These are phyloP conservation scores for Chenopodium quinoa DNA, from an alignment of 148 eudicot species.

Conservation along the genomic window DNA sequence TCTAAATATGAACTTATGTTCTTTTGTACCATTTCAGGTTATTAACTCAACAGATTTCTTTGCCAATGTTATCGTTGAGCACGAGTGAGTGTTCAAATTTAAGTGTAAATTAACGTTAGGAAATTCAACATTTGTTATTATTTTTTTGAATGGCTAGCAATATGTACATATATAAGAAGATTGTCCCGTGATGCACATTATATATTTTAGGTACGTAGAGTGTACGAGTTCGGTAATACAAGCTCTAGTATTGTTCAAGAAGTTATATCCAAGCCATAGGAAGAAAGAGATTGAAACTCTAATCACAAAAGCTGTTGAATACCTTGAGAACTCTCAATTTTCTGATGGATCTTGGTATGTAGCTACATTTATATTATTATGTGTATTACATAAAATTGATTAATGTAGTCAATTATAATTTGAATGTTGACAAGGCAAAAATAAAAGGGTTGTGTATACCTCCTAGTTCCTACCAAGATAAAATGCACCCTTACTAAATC, in stretches of 20 bases:
- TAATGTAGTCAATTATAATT: no score
- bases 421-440: no score
- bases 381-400: no score
- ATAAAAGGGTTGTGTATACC: no score
- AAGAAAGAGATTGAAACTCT: constrained; percentile 40
- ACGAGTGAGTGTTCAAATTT: constrained; percentile 32
- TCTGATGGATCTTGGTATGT: constrained; percentile 40
- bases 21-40: constrained; percentile 21
- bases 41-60: constrained; percentile 59
- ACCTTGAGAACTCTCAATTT: constrained; percentile 30
- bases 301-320: constrained; percentile 27
- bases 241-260: constrained; percentile 42
- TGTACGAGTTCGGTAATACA: constrained; percentile 44
- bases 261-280: constrained; percentile 40
- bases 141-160: neutral
- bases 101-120: neutral
- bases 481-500: no score
- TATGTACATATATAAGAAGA: neutral
- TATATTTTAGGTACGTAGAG: constrained; percentile 27
- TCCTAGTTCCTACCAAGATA: no score
- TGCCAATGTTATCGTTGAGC: constrained; percentile 44
- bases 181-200: no score
- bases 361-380: neutral
- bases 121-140: neutral
- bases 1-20: neutral